Conservation (phyloP, 768 basidiomycete species). For the Imleria badia region DNA sequence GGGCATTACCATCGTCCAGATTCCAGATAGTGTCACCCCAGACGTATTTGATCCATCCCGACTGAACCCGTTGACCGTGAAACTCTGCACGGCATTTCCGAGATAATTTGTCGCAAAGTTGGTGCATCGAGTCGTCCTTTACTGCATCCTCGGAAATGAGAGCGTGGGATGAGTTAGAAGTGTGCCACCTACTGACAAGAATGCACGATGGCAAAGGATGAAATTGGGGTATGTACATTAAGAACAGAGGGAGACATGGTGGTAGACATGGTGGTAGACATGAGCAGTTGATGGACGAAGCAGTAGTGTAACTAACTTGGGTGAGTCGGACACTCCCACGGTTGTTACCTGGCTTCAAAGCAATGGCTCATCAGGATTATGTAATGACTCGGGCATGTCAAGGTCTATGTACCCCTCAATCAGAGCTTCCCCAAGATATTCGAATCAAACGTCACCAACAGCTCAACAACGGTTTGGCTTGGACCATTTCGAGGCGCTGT, state of each 20-base stretch:
- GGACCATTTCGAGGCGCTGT: constrained; percentile 73
- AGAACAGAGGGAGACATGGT: constrained; percentile 45
- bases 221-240: constrained; percentile 73
- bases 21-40: constrained; percentile 80
- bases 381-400: neutral
- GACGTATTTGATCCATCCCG: constrained; percentile 87
- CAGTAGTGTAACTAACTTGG: no score
- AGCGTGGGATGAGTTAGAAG: constrained; percentile 1
- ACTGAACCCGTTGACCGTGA: constrained; percentile 58
- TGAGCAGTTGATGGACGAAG: neutral
- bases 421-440: neutral
- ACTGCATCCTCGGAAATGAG: constrained; percentile 41
- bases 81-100: constrained; percentile 62
- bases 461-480: constrained; percentile 65
- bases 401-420: constrained; percentile 7
- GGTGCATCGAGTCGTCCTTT: constrained; percentile 61
- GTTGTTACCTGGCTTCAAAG: no score
- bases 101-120: constrained; percentile 70
- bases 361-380: no score
- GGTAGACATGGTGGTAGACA: constrained; percentile 27
- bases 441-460: constrained; percentile 53
- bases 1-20: constrained; percentile 76
- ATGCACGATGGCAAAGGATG: constrained; percentile 75
- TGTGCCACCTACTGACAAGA: constrained; percentile 51
- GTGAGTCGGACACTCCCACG: constrained; percentile 6